phyloP scores from a whole-genome alignment of 1,284 basidiomycete species.

The Sphaerobolus stellatus region DNA sequence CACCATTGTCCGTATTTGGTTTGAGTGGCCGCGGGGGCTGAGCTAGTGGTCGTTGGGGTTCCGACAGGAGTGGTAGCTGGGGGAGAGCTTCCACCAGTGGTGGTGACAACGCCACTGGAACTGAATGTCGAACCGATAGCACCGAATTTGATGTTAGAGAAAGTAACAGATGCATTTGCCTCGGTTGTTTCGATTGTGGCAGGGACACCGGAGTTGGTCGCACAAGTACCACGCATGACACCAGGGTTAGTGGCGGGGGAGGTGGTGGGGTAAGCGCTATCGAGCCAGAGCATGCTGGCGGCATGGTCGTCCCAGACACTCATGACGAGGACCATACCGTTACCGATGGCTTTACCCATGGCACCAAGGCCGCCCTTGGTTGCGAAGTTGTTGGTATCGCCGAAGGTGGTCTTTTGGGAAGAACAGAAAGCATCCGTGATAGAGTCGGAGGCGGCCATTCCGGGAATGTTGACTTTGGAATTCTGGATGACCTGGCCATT shows the following conservation, averaged over 20 bases:
- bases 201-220: slow-evolving; percentile 35
- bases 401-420: slow-evolving; percentile 38
- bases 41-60: too few species aligned
- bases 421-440: slow-evolving; percentile 41
- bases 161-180: slow-evolving; percentile 33
- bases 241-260: slow-evolving; percentile 32
- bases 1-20: slow-evolving; percentile 28
- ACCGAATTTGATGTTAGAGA: slow-evolving; percentile 29
- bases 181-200: slow-evolving; percentile 29
- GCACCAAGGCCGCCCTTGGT: slow-evolving; percentile 29
- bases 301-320: slow-evolving; percentile 38
- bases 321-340: slow-evolving; percentile 28
- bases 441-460: slow-evolving; percentile 34
- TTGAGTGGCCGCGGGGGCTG: too few species aligned
- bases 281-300: slow-evolving; percentile 42
- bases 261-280: slow-evolving; percentile 36
- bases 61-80: background rate
- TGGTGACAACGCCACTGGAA: slow-evolving; percentile 1
- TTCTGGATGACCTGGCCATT: slow-evolving; percentile 51
- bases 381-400: slow-evolving; percentile 37
- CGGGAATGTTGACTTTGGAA: slow-evolving; percentile 44
- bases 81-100: background rate
- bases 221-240: slow-evolving; percentile 37
- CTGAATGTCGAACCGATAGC: slow-evolving; percentile 25
- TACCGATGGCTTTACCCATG: slow-evolving; percentile 24